These are phyloP conservation scores for Symbiodinium pilosum DNA, from an alignment of 73 alveolate species.

Conservation along the genomic window DNA sequence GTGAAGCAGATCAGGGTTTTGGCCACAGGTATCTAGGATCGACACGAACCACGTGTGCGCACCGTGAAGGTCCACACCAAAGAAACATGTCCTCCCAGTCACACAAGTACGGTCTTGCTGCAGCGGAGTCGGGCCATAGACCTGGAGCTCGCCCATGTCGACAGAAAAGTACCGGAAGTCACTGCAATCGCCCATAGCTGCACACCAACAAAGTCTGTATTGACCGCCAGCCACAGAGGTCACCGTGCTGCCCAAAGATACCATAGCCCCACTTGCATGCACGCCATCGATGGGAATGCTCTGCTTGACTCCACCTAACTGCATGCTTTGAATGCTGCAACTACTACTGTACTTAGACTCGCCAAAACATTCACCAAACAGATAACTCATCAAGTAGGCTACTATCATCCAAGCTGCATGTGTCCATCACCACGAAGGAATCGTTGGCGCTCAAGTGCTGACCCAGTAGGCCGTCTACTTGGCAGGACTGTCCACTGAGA, in stretches of 20 bases:
- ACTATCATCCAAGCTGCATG: not conserved
- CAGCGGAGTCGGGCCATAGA: not conserved
- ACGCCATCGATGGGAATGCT: not conserved
- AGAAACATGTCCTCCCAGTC: not conserved
- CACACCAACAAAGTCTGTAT: not conserved
- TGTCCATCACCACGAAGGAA: not conserved
- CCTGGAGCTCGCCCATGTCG: not conserved
- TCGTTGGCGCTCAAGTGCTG: not conserved
- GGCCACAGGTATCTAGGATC: slow-evolving; percentile 10
- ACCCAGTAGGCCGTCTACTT: not conserved
- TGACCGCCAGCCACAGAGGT: slow-evolving; percentile 1
- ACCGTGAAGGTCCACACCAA: not conserved
- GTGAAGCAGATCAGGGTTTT: not conserved
- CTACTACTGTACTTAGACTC: not conserved
- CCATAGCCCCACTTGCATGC: not conserved
- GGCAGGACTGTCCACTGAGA: slow-evolving; percentile 4
- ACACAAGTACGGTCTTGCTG: not conserved
- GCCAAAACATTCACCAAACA: not conserved
- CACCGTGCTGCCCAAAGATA: not conserved
- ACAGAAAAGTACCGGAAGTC: not conserved
- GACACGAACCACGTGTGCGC: not conserved
- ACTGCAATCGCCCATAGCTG: not conserved
- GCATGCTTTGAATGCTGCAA: not conserved
- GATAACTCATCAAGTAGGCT: no score
- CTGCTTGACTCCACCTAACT: not conserved